phyloP scores from a whole-genome alignment of 305 asterid genomes.

The Fraxinus latifolia region DNA sequence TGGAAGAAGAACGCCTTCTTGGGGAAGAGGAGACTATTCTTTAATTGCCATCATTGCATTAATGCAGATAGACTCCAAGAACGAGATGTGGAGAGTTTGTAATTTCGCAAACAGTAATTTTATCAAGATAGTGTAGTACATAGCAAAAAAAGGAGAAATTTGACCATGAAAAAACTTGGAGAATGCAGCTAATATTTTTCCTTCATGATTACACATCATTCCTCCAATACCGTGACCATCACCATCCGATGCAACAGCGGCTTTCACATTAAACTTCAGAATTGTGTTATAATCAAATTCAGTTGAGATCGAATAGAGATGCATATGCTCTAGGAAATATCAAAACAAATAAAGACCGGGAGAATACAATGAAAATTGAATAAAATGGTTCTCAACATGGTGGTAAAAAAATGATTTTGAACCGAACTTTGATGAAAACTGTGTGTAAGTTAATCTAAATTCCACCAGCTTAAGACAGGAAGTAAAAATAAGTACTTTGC shows the following conservation, averaged over 20 bases:
- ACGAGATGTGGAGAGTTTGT: background rate
- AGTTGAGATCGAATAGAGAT: background rate
- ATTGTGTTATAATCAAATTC: background rate
- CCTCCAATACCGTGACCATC: background rate
- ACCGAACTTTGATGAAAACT: background rate
- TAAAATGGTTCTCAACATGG: background rate
- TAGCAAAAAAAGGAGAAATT: background rate
- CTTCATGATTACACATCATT: background rate
- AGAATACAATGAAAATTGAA: background rate
- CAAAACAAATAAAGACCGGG: background rate
- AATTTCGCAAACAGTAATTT: background rate
- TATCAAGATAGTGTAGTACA: background rate
- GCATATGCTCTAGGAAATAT: background rate
- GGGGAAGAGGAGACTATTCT: background rate
- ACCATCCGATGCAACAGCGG: background rate
- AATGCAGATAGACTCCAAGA: background rate
- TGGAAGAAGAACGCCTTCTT: background rate
- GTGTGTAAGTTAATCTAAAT: background rate
- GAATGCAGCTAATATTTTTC: background rate
- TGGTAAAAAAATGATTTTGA: background rate
- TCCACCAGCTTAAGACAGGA: background rate
- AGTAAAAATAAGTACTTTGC: conserved; percentile 18
- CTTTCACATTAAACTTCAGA: background rate
- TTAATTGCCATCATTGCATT: background rate
- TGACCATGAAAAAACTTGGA: background rate